Percentiles rank a stretch among this genome's conserved stretches.
phyloP scores from a whole-genome alignment of 1,284 basidiomycete genomes.

The Trametes pubescens region DNA sequence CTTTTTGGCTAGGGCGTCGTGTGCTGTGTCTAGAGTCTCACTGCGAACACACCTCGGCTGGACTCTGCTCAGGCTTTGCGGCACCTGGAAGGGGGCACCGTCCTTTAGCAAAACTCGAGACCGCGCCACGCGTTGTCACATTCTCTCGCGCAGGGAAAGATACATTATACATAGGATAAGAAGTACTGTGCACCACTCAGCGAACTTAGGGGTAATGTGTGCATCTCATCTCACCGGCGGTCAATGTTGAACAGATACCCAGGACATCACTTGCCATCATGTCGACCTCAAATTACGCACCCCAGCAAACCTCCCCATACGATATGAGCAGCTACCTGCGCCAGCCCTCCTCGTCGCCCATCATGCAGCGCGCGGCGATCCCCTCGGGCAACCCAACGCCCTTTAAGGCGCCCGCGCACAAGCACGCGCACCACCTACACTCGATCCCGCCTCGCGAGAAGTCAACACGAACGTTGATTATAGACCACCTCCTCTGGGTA shows the following conservation, averaged over 20 bases:
- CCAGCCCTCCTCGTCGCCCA: conserved; percentile 42
- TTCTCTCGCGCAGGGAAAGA: no score
- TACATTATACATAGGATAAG: no score
- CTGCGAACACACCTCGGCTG: no score
- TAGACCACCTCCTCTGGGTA: conserved; percentile 85
- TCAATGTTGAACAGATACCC: neutral
- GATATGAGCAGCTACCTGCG: conserved; percentile 35
- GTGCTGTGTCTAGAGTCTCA: no score
- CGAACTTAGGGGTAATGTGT: neutral
- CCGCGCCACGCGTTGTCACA: no score
- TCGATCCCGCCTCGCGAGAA: conserved; percentile 82
- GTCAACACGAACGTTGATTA: conserved; percentile 80
- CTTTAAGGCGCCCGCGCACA: conserved; percentile 71
- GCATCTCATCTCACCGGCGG: neutral
- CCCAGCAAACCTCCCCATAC: conserved; percentile 28
- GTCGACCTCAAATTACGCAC: conserved; percentile 27
- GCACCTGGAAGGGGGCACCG: no score
- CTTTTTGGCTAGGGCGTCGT: no score
- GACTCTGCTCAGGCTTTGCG: no score
- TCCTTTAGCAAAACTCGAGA: no score
- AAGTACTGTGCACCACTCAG: neutral
- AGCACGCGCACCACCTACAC: conserved; percentile 76
- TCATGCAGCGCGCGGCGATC: conserved; percentile 36
- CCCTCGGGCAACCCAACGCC: conserved; percentile 34
- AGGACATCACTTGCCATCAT: conserved; percentile 11